These are phyloP conservation scores for Psilocybe mexicana DNA, from an alignment of 1,284 basidiomycete species.

Conservation along the genomic window DNA sequence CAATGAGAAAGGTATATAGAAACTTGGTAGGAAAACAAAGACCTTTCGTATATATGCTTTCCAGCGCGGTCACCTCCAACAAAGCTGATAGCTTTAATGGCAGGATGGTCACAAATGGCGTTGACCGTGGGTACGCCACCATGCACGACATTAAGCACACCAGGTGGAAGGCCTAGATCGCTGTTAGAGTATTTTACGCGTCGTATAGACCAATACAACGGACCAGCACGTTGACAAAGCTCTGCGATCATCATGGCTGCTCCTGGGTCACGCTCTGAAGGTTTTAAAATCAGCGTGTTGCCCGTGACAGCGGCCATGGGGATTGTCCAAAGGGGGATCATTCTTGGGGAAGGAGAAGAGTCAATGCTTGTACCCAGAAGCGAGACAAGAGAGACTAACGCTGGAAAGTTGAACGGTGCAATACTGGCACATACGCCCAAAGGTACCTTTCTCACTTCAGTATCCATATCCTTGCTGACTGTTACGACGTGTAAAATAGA, in stretches of 20 bases:
- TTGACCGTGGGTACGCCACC: slow-evolving; percentile 91
- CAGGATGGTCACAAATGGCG: slow-evolving; percentile 89
- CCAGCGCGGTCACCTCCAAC: slow-evolving; percentile 97
- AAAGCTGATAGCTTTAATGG: slow-evolving; percentile 94
- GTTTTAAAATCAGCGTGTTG: slow-evolving; percentile 94
- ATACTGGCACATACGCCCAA: slow-evolving; percentile 84
- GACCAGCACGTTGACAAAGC: slow-evolving; percentile 83
- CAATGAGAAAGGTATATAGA: slow-evolving; percentile 5
- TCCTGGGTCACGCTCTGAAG: slow-evolving; percentile 95
- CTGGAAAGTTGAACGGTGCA: slow-evolving; percentile 92
- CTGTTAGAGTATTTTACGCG: slow-evolving; percentile 3
- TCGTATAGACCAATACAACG: slow-evolving; percentile 1
- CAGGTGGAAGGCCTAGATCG: slow-evolving; percentile 62
- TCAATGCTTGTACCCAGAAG: slow-evolving; percentile 10
- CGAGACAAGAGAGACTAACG: slow-evolving; percentile 48
- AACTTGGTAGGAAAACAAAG: slow-evolving; percentile 18
- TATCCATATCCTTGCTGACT: slow-evolving; percentile 98
- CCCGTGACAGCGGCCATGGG: slow-evolving; percentile 89
- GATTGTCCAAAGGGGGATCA: slow-evolving; percentile 97
- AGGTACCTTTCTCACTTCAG: slow-evolving; percentile 78
- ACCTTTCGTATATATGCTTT: slow-evolving; percentile 91
- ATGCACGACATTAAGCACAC: slow-evolving; percentile 89
- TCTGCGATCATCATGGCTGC: slow-evolving; percentile 98
- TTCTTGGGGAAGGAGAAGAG: slow-evolving; percentile 48
- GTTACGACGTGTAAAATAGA: slow-evolving; percentile 7